These are phyloP conservation scores for Scutellaria baicalensis DNA, from an alignment of 257 asterid genomes.

Conservation along the genomic window DNA sequence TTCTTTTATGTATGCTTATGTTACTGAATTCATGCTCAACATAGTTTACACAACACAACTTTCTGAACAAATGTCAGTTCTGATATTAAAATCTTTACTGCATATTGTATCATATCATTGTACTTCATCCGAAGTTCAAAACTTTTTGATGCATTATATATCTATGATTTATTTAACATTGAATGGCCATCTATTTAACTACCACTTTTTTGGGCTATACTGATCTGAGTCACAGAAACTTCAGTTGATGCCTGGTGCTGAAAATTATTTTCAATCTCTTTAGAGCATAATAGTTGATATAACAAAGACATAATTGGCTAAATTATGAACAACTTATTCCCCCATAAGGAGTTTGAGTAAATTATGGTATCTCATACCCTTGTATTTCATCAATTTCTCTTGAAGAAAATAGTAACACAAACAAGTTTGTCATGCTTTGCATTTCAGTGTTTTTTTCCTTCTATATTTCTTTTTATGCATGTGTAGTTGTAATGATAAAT, in stretches of 20 bases:
- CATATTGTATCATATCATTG: neutral
- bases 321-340: neutral
- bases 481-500: neutral
- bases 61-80: neutral
- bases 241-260: neutral
- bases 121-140: neutral
- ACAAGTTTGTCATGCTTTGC: neutral
- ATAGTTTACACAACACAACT: neutral
- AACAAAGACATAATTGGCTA: neutral
- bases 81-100: too few species aligned
- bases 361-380: neutral
- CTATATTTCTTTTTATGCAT: neutral
- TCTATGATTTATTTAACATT: neutral
- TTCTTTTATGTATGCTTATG: neutral
- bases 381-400: neutral
- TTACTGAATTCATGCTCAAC: neutral
- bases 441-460: neutral
- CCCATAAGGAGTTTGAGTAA: neutral
- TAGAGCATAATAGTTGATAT: neutral
- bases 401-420: neutral
- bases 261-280: neutral
- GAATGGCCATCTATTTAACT: neutral
- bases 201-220: neutral
- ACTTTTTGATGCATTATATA: neutral
- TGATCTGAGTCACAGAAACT: neutral